Evolutionary conservation across 768 basidiomycete genomes (phyloP), one percentile per base, ranked within the genome.

Genomic region (Rickenella mellea): DNA sequence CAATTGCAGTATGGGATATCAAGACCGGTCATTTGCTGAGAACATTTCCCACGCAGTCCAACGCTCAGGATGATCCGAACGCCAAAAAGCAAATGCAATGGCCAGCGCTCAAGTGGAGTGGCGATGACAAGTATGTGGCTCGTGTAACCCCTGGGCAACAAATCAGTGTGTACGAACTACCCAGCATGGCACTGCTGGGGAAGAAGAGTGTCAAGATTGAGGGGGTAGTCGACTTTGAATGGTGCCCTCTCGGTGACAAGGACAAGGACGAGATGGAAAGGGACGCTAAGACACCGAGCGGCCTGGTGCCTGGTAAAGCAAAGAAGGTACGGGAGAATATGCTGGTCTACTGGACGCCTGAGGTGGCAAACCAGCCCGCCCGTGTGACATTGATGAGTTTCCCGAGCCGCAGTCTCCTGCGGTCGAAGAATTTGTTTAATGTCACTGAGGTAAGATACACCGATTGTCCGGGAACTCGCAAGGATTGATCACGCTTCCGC

Each of bases 141-240:
- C 80, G 93, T 25, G 73, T 90, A 45, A 87, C 87, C 22, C 80
- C 86, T 27, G 90, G 90, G 11, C 80, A 86, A 57, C 88, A 90
- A 69, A 98, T 99, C 66, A 90, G 89, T 54, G 84, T 98, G 27
- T 90, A 98, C 60, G 93, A 97, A 61, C 77, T 93, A 43, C 96
- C 96, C 7, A 74, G 78, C 42, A 94, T 99, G 91, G 79, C 80
- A 55, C 70, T 99, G 42, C 78, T 97, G 45, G 93, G 87, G 51
- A 97, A 94, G 68, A 99, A 97, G 68, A 88, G 84, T 52, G 65
- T 98, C 61, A 99, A 97, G 67, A 87, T 98, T 35, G 93, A 98
- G 51, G 94, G 94, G 17, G 92, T 99, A 32, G 71, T 89, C 51
- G 94, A 98, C 64, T 98, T 98, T 60, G 96, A 97, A 64, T 99